Percentiles rank a stretch among this genome's conserved stretches.
These are phyloP conservation scores for Prillingera fragicola DNA, from an alignment of 1,284 basidiomycete genomes.

Conservation along the genomic window DNA sequence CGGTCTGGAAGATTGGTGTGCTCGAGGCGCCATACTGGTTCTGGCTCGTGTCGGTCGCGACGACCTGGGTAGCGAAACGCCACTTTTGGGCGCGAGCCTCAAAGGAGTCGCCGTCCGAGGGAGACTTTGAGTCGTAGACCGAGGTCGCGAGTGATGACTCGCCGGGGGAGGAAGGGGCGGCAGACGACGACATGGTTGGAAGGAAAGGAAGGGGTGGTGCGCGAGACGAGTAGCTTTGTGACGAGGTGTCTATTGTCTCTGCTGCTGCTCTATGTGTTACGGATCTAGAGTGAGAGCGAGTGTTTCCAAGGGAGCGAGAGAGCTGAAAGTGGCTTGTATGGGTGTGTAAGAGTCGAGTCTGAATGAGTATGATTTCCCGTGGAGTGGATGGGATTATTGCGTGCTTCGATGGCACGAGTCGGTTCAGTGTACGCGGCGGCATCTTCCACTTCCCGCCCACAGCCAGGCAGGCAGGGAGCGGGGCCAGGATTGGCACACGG, in stretches of 20 bases:
- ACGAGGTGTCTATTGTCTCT: not conserved
- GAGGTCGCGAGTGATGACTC: conserved; percentile 37
- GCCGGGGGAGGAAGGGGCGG: conserved; percentile 28
- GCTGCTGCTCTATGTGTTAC: not conserved
- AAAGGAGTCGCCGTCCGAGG: conserved; percentile 28
- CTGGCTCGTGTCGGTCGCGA: conserved; percentile 78
- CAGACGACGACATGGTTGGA: conserved; percentile 9
- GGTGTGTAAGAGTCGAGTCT: too few species aligned
- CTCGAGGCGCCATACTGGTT: conserved; percentile 93
- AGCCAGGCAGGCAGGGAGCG: too few species aligned
- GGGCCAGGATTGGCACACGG: too few species aligned
- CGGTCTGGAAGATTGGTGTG: conserved; percentile 95
- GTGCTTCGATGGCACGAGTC: too few species aligned
- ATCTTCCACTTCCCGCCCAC: too few species aligned
- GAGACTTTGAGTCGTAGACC: conserved; percentile 24
- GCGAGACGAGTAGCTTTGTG: not conserved
- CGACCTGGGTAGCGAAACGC: conserved; percentile 53
- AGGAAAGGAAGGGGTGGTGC: not conserved
- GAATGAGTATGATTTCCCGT: too few species aligned
- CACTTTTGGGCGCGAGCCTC: conserved; percentile 33
- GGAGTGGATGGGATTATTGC: too few species aligned
- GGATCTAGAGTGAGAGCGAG: too few species aligned
- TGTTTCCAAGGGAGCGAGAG: too few species aligned
- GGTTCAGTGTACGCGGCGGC: too few species aligned
- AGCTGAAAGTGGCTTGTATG: too few species aligned